These are phyloP conservation scores for Suhomyces tanzawaensis DNA, from an alignment of 805 yeast genomes.

Conservation along the genomic window DNA sequence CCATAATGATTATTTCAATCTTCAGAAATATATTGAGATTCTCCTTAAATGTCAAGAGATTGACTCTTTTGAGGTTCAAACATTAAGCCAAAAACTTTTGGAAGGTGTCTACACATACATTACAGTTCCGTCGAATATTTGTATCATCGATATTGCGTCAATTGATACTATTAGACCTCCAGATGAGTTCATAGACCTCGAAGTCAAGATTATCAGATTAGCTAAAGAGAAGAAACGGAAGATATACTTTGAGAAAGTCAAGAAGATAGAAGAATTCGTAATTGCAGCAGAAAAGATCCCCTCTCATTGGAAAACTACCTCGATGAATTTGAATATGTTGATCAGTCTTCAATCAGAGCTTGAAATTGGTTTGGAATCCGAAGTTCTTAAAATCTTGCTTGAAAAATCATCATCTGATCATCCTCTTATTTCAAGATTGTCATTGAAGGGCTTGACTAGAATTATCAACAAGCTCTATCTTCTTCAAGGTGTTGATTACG, in stretches of 20 bases:
- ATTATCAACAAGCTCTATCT: constrained; percentile 42
- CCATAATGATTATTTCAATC: constrained; percentile 53
- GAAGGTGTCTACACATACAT: constrained; percentile 27
- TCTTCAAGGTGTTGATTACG: constrained; percentile 48
- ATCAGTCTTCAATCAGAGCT: constrained; percentile 51
- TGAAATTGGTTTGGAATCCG: constrained; percentile 44
- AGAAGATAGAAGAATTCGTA: constrained; percentile 40
- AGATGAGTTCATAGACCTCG: constrained; percentile 54
- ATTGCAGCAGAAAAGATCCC: constrained; percentile 24
- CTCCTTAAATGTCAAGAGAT: constrained; percentile 54
- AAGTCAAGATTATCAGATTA: constrained; percentile 54
- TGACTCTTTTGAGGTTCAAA: constrained; percentile 55
- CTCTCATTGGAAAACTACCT: constrained; percentile 57
- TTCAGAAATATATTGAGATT: constrained; percentile 46
- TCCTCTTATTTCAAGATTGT: constrained; percentile 61
- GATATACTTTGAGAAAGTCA: constrained; percentile 38
- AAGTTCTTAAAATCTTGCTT: constrained; percentile 43
- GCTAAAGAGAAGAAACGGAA: constrained; percentile 62
- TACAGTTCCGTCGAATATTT: constrained; percentile 37
- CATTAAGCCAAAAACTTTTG: constrained; percentile 53
- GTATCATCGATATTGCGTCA: constrained; percentile 47
- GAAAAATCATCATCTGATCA: constrained; percentile 57
- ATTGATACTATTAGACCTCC: constrained; percentile 58
- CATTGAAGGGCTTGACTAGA: constrained; percentile 57
- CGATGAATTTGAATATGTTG: constrained; percentile 49